A percentile compares a stretch with the other conserved stretches of the same genome.
Evolutionary conservation across 1,284 basidiomycete species (phyloP).

Genomic region (Athelia sp.): DNA sequence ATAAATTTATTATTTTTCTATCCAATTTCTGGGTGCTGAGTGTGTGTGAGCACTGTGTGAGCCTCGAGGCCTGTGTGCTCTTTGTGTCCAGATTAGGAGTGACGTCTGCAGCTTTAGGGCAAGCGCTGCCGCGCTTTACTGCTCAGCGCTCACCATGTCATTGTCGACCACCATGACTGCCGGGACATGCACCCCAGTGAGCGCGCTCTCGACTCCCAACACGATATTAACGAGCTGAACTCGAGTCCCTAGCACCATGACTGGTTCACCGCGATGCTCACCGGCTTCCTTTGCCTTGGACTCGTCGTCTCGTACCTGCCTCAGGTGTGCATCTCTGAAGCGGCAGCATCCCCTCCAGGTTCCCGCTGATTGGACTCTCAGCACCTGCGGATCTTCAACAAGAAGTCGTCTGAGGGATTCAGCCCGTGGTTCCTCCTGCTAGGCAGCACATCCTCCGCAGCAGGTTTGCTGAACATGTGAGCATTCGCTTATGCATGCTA

Average conservation of each 20-base stretch:
- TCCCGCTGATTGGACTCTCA: slow-evolving; percentile 21
- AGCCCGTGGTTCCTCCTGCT: slow-evolving; percentile 93
- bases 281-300: slow-evolving; percentile 72
- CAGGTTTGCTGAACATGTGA: slow-evolving; percentile 80
- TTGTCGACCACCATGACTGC: neutral
- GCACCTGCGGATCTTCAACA: slow-evolving; percentile 72
- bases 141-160: too few relatives aligned
- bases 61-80: too few relatives aligned
- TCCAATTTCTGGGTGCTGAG: too few relatives aligned
- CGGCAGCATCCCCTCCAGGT: slow-evolving; percentile 3
- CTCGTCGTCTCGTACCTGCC: slow-evolving; percentile 86
- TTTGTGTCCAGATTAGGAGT: too few relatives aligned
- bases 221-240: neutral
- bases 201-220: neutral
- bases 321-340: slow-evolving; percentile 48
- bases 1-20: too few relatives aligned
- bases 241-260: slow-evolving; percentile 59
- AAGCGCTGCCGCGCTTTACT: too few relatives aligned
- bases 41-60: too few relatives aligned
- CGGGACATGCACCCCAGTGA: neutral
- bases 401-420: slow-evolving; percentile 81
- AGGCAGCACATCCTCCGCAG: slow-evolving; percentile 81
- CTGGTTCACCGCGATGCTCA: slow-evolving; percentile 69
- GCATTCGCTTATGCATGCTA: slow-evolving; percentile 13
- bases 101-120: too few relatives aligned